Evolutionary conservation across 2,329 filamentous ascomycete species (phyloP), one percentile per base, ranked within the genome.

Genomic region (Fusarium keratoplasticum): DNA sequence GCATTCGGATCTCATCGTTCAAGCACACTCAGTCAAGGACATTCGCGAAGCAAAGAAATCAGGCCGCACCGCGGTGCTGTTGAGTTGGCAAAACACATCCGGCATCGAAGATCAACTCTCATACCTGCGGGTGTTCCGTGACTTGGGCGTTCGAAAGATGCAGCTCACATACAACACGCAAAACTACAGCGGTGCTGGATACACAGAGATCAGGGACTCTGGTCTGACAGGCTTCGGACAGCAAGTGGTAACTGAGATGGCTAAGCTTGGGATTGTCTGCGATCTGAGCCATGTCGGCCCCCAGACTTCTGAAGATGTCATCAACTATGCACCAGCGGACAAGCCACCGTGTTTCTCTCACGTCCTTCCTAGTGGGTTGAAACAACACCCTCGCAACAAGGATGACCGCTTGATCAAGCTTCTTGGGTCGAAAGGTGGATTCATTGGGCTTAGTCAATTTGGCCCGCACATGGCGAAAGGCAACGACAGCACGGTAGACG

Each of bases 91-190:
- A 70, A 84, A 84, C 71, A 84, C 83, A 2, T 79, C 83, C 1
- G 83, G 82, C 6, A 84, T 84, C 63, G 82, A 84, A 68, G 80
- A 85, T 67, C 78, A 81, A 55, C 74, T 83, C 22, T 76, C 83
- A 57, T 83, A 84, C 68, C 71, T 84, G 14, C 73, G 83, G 11
- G 80, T 85, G 6, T 84, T 84, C 72, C 78, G 81, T 18, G 82
- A 84, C 61, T 73, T 84, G 18, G 83, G 82, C 33, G 82, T 85
- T 10, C 78, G 80, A 18, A 84, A 84, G 70, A 84, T 84, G 83
- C 83, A 84, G 71, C 77, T 85, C 54, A 84, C 83, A 1, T 84
- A 84, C 77, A 85, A 84, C 63, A 83, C 82, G 7, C 82, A 84
- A 54, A 84, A 84, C 70, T 84, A 84, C 76, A 82, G 80, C 9